Conservation (phyloP, 495 filamentous ascomycete genomes). For the Chaetomidium leptoderma region DNA sequence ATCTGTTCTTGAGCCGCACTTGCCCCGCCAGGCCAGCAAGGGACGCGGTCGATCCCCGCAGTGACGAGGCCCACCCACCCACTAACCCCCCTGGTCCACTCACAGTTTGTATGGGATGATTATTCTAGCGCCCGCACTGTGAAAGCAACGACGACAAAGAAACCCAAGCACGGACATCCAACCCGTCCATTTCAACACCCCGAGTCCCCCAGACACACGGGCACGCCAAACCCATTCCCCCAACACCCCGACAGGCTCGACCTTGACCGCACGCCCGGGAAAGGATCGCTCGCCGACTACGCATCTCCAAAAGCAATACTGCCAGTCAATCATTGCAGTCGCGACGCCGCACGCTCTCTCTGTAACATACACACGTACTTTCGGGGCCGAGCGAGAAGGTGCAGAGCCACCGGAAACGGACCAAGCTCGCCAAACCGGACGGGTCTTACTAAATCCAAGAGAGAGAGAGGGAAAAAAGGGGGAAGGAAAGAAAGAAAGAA, state of each 20-base stretch:
- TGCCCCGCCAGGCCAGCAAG: slow-evolving; percentile 11
- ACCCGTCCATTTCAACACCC: not conserved
- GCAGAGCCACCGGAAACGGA: too few species aligned
- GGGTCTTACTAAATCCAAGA: too few species aligned
- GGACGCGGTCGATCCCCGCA: not conserved
- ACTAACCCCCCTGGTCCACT: slow-evolving; percentile 4
- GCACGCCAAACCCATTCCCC: not conserved
- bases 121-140: slow-evolving; percentile 10
- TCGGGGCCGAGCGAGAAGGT: too few species aligned
- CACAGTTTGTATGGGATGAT: not conserved
- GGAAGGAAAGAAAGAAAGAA: not conserved
- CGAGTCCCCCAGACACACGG: not conserved
- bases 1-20: slow-evolving; percentile 2
- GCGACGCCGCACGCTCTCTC: too few species aligned
- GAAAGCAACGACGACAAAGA: not conserved
- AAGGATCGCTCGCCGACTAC: not conserved
- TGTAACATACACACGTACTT: too few species aligned
- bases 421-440: too few species aligned
- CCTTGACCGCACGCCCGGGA: not conserved
- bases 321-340: not conserved
- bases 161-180: not conserved
- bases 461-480: not conserved
- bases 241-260: not conserved
- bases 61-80: not conserved
- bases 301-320: not conserved